Evolutionary conservation across 371 early-diverging fungal species (phyloP), one percentile per base, ranked within the genome.

Genomic region (Homolaphlyctis polyrhiza): DNA sequence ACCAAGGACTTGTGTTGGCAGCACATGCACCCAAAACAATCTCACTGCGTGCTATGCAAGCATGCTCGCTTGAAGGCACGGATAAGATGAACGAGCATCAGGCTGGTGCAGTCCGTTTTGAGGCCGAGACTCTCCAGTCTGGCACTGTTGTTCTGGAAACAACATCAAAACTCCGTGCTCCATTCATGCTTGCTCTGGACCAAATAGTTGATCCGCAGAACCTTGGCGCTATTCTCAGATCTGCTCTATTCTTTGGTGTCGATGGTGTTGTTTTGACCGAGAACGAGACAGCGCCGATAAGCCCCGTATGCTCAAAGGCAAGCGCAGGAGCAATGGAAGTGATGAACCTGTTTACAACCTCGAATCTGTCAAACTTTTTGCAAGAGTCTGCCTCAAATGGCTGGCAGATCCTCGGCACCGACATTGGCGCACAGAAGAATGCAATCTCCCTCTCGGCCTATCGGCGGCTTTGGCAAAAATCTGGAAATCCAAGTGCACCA

Each of bases 151-250:
- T 33, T 14, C 25, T 49, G 14, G 4, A 43, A 6, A 6, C n/a
- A 59, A 59, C n/a, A n/a, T n/a, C 18, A 18, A 39, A 8, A 39
- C 39, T 39, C 39, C 11, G 18, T 39, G 39, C 39, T 39, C 39
- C 39, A 18, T 39, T 8, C 39, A 18, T 16, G 32, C 3, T 33
- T 61, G 84, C 84, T 0, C 62, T 87, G 30, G 87, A 87, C 70
- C 76, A 82, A 66, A 73, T 87, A 0, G 79, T 81, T 59, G 88
- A 88, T 69, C 88, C 86, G 27, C 85, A 85, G 66, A 88, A 88
- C 61, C 67, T 88, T 14, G 88, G 88, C 11, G 86, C 86, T 5
- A 85, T 88, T 35, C 64, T 88, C 29, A 74, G 88, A 66, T 80
- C 83, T 6, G 80, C 80, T 5, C 68, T 81, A 28, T 88, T 85